Conservation (phyloP, 1,284 basidiomycete species). For the Moesziomyces globuligerus region DNA sequence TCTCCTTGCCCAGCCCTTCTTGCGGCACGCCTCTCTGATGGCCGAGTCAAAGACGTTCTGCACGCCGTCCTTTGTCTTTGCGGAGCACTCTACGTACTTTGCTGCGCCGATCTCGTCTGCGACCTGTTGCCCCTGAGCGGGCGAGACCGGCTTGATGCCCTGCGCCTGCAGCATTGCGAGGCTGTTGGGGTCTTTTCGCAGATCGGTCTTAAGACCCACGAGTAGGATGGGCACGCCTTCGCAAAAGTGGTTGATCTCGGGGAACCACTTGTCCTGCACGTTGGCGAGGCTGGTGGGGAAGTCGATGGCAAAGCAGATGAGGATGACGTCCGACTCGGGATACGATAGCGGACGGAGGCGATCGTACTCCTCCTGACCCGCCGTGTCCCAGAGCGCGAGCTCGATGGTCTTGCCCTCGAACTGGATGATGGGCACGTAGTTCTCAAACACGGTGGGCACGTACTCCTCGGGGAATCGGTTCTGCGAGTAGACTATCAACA, state of each 20-base stretch:
- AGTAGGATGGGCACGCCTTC: conserved; percentile 90
- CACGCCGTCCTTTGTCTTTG: conserved; percentile 88
- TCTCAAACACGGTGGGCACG: conserved; percentile 90
- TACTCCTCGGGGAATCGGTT: conserved; percentile 98
- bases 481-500: conserved; percentile 82
- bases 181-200: conserved; percentile 86
- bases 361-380: conserved; percentile 82
- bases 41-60: conserved; percentile 92
- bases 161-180: conserved; percentile 91
- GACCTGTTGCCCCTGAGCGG: conserved; percentile 73
- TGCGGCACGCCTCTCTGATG: conserved; percentile 77
- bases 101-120: conserved; percentile 93
- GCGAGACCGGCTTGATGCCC: conserved; percentile 82
- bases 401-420: conserved; percentile 92
- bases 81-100: conserved; percentile 89
- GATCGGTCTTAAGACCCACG: conserved; percentile 86
- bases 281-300: conserved; percentile 91
- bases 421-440: conserved; percentile 88
- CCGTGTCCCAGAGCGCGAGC: conserved; percentile 93
- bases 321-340: conserved; percentile 90
- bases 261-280: conserved; percentile 97
- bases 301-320: conserved; percentile 92
- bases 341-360: conserved; percentile 75
- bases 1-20: conserved; percentile 39
- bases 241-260: conserved; percentile 97